phyloP scores from a whole-genome alignment of 2,329 filamentous ascomycete species.

The Ceratocystis colombiana region DNA sequence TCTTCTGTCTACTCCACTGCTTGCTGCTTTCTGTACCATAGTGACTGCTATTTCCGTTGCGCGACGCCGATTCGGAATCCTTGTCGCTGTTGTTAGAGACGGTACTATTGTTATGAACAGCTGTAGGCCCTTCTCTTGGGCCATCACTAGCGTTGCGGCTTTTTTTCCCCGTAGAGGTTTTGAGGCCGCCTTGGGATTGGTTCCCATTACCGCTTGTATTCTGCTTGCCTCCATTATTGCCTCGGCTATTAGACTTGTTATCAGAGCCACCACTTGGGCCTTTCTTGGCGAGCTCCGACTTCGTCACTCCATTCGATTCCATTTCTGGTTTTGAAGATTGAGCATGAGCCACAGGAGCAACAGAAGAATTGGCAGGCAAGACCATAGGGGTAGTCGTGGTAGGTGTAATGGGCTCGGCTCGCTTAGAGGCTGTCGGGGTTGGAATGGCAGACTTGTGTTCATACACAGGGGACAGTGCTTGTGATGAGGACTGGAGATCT shows the following conservation, averaged over 20 bases:
- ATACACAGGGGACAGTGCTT: conserved; percentile 19
- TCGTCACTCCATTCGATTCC: conserved; percentile 1
- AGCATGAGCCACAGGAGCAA: not conserved
- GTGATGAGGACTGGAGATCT: not conserved
- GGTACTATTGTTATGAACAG: not conserved
- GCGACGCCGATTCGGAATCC: conserved; percentile 40
- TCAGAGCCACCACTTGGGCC: not conserved
- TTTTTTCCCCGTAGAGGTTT: conserved; percentile 18
- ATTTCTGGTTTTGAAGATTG: not conserved
- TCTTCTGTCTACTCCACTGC: conserved; percentile 51
- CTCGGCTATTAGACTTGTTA: conserved; percentile 14
- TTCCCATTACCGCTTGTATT: conserved; percentile 6
- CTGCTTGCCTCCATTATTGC: conserved; percentile 16
- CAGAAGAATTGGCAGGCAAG: not conserved
- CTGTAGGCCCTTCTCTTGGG: not conserved
- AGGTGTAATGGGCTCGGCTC: not conserved
- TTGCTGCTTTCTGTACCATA: conserved; percentile 33
- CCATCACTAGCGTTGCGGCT: conserved; percentile 12
- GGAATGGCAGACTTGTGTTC: conserved; percentile 20
- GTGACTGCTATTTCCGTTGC: conserved; percentile 28
- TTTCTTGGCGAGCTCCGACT: conserved; percentile 16
- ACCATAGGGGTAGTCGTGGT: no score
- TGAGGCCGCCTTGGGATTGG: conserved; percentile 14
- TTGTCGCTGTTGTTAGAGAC: conserved; percentile 28
- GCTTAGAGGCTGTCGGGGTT: conserved; percentile 5